These are phyloP conservation scores for Auriculariales sp. DNA, from an alignment of 768 basidiomycete species.

Conservation along the genomic window DNA sequence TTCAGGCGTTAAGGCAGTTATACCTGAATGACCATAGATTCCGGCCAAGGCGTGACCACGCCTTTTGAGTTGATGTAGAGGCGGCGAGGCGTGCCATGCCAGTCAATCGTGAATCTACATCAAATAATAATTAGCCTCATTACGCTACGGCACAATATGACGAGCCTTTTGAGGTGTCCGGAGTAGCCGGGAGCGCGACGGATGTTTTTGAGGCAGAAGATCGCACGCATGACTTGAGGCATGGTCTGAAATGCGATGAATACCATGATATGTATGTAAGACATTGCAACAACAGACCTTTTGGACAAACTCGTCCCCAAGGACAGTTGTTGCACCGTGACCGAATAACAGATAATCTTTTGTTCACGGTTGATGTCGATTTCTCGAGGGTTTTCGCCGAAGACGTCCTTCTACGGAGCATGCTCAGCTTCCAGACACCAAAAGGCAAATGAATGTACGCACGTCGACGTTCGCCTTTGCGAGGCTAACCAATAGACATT, in stretches of 20 bases:
- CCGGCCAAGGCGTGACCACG: conserved; percentile 6
- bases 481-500: conserved; percentile 50
- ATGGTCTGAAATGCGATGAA: conserved; percentile 26
- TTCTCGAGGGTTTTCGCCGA: conserved; percentile 29
- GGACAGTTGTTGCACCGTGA: conserved; percentile 19
- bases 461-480: conserved; percentile 43
- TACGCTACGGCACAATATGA: neutral
- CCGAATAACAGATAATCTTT: conserved; percentile 26
- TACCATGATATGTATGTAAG: neutral
- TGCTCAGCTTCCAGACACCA: neutral
- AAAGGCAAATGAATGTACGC: conserved; percentile 3
- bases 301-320: conserved; percentile 39
- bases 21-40: conserved; percentile 7
- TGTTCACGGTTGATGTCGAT: conserved; percentile 32
- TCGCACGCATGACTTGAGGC: conserved; percentile 44
- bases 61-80: conserved; percentile 5
- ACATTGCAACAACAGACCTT: conserved; percentile 23
- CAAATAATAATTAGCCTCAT: neutral
- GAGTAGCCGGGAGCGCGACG: conserved; percentile 55
- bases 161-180: conserved; percentile 42
- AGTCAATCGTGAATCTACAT: neutral
- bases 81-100: conserved; percentile 1
- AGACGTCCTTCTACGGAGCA: conserved; percentile 30
- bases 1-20: neutral
- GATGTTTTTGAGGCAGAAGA: conserved; percentile 44